Base-by-base conservation (phyloP, 1,284 basidiomycete genomes). In the Lentinula novae-zelandiae region DNA sequence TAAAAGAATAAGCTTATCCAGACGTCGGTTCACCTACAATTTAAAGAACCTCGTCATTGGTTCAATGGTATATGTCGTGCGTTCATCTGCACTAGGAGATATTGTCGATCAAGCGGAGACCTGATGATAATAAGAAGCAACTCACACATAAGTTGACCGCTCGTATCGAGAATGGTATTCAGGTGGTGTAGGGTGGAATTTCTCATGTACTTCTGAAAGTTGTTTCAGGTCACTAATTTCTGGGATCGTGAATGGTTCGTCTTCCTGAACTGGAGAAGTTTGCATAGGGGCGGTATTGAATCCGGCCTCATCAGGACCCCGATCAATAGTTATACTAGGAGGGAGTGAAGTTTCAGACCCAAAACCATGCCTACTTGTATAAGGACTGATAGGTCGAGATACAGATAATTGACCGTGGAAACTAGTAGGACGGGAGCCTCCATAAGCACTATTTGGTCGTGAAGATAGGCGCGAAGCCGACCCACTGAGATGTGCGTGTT, bases 151-250 rank as follows among this genome's bases (percentile, higher is more conserved):
- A 44, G 10, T 52, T 7, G 40, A 34, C 17, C 44, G 46, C 15
- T 60, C 34, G 55, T 63, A 63, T 44, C 62, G 51, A 51, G 52
- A n/a, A 34, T 55, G 33, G 4, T 15, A n/a, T 50, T 58, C 56
- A 15, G 62, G 59, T 20, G 56, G 17, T n/a, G 61, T 58, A 6
- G 59, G 31, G 22, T 31, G 46, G 36, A 63, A 63, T 36, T 34
- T 34, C 6, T 51, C 46, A 20, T 58, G 49, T 13, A 44, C n/a
- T 42, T 54, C 40, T n/a, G 27, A 27, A 33, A 63, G 27, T 31
- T 53, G 27, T 15, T 58, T 48, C 5, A 39, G 12, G 5, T n/a
- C 48, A 4, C 7, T 15, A n/a, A 5, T 44, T 13, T 13, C 36
- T 1, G 34, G 12, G 17, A 42, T 36, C 1, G 38, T 34, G 38